Evolutionary conservation across 768 basidiomycete species (phyloP), one percentile per base, ranked within the genome.

Genomic region (Panus rudis): DNA sequence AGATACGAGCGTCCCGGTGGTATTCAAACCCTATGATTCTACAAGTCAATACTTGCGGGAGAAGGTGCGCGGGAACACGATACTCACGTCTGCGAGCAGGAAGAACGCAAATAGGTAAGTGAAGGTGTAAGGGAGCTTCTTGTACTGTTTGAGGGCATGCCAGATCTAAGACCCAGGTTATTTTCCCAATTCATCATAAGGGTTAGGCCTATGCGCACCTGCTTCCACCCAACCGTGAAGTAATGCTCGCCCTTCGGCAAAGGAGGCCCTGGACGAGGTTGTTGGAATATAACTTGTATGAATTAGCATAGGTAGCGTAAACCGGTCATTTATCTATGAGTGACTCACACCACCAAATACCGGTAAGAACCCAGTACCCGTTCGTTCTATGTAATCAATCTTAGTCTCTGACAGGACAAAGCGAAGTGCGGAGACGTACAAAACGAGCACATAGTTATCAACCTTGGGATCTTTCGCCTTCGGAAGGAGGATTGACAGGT

Each of bases 341-440:
- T 28, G 1, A 63, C 82, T 37, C 63, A 88, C 86, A 89, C 90
- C 90, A 93, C 79, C 90, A 92, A 38, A 90, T 78, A 6, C 88
- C 89, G 7, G 72, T 68, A 1, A 91, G 35, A 10, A 92, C 83
- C 87, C 84, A 83, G 50, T 88, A 87, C 0, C 66, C 70, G 45
- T 81, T 89, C 12, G 77, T 80, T n/a, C n/a, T n/a, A n/a, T n/a
- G 40, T 22, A 22, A 43, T 12, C 48, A 26, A 23, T 14, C 11
- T 34, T 26, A 37, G 31, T 23, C 39, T 21, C 35, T 12, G 3
- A 37, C 19, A 11, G 7, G 8, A 0, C 6, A 12, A 31, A 22
- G 10, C 11, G 4, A 17, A 23, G 4, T 3, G 14, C 20, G 22
- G 6, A 26, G 14, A 64, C 78, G 53, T 46, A 87, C 83, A 88